Evolutionary conservation across 2,329 filamentous ascomycete species (phyloP), one percentile per base, ranked within the genome.

Genomic region (Monosporascus sp.): DNA sequence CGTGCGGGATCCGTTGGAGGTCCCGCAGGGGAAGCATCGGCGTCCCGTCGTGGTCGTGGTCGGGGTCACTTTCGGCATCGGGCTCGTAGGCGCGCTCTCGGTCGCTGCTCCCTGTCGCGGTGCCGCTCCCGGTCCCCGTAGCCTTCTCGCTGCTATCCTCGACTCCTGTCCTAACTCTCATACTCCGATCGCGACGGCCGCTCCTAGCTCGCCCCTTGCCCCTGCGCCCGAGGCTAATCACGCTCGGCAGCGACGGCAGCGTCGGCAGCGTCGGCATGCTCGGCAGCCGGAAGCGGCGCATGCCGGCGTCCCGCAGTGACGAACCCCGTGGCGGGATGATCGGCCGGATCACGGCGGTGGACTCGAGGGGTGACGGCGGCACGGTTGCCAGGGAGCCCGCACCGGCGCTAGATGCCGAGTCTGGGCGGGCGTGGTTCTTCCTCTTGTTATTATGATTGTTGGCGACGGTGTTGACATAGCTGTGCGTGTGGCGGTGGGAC

Each of bases 291-390:
- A 48, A 43, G 7, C 54, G 57, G 40, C 58, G 54, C 11, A 37
- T 6, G 31, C 58, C 50, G 17, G 38, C 41, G 5, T 34, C 31
- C 5, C 55, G 59, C 2, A 63, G 56, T 1, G 62, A 64, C 0
- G 62, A 64, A 50, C 38, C 46, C 3, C 62, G 62, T 1, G 61
- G 58, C 17, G 62, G 60, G 37, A 64, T 62, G 8, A 51, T 11
- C 7, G 59, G 59, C 4, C 54, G 58, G 14, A 51, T 54, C 9
- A 49, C 50, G 36, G 52, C 17, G 11, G 20, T 36, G 49, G 19
- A 37, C 50, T 7, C n/a, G 47, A 43, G 37, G 41, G n/a, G 47
- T 38, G 41, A 38, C 34, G 43, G 26, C 43, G 27, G 46, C 27
- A 9, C n/a, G 52, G 3, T 34, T 2, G 41, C 26, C n/a, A 27